phyloP scores from a whole-genome alignment of 306 rosid species.

The Albizia julibrissin region DNA sequence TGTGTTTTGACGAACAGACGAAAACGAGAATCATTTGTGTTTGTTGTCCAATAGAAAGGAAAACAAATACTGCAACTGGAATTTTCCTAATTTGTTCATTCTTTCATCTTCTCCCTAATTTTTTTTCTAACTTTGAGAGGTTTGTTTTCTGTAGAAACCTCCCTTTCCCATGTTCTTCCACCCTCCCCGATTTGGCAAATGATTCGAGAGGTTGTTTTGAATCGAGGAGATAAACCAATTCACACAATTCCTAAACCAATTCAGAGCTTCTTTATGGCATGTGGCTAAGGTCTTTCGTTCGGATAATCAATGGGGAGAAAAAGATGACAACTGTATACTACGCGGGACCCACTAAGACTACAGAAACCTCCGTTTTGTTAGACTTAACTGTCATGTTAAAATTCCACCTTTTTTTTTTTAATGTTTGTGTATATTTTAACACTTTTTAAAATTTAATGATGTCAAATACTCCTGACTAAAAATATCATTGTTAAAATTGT shows the following conservation, averaged over 20 bases:
- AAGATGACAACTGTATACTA: too few species aligned
- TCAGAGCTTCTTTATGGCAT: too few species aligned
- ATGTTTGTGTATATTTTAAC: too few species aligned
- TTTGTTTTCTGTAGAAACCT: slow-evolving; percentile 53
- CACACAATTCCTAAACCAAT: not conserved
- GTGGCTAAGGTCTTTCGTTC: too few species aligned
- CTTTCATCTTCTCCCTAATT: slow-evolving; percentile 28
- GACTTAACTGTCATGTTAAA: too few species aligned
- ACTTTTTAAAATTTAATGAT: too few species aligned
- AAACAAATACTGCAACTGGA: slow-evolving; percentile 24
- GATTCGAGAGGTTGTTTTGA: slow-evolving; percentile 37
- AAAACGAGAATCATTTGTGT: not conserved
- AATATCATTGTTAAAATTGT: too few species aligned
- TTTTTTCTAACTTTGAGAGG: slow-evolving; percentile 20
- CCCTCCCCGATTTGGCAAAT: slow-evolving; percentile 53
- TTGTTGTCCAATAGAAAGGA: not conserved
- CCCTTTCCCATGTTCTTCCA: slow-evolving; percentile 39
- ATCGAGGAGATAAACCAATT: slow-evolving; percentile 13
- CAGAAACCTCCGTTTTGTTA: too few species aligned
- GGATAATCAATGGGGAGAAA: too few species aligned
- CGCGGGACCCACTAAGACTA: too few species aligned
- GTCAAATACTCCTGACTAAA: too few species aligned
- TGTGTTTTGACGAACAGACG: not conserved
- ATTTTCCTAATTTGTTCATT: slow-evolving; percentile 15
- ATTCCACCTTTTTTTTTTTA: too few species aligned